Base-by-base conservation (phyloP, 345 rosid species). In the Carallia brachiata region DNA sequence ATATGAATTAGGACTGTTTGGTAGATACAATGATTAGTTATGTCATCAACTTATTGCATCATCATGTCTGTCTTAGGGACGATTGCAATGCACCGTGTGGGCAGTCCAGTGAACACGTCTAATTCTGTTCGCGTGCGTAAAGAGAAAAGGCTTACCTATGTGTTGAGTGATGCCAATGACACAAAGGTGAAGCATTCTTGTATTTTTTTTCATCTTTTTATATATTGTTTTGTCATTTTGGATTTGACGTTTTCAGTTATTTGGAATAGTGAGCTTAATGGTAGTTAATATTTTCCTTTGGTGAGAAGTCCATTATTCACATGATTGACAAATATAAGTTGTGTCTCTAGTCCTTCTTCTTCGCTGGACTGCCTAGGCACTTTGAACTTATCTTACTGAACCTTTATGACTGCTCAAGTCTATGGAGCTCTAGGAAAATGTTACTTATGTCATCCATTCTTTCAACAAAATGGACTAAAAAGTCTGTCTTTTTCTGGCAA, bases 11-110 rank as follows among this genome's bases (percentile, higher is more conserved):
- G 62, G 64, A 31, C 30, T 13, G 52, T 15, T 17, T 52, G 12
- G 36, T 48, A 36, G 31, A 61, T 36, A 15, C 61, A 44, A 47
- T 47, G 52, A 17, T 36, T 30, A 23, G 61, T 31, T 53, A 16
- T 40, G 15, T 1, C 52, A 16, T 52, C 63, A 12, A 70, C 56
- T 53, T 60, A 30, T 61, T 68, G 36, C 36, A 61, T 44, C 50
- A 44, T 62, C 53, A 19, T 69, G 18, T 70, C 10, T 67, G 36
- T 62, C 37, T 69, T 72, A 80, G 89, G 86, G 81, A 60, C 71
- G 72, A 66, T 75, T 75, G 88, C 86, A 59, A 96, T 96, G 99
- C 99, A 96, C 93, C 97, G 98, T 2, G 98, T 96, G 80, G 99
- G 95, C 72, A 96, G 99, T 89, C 86, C 97, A 10, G 98, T 98